A percentile compares a stretch with the other conserved stretches of the same genome.
Evolutionary conservation across 768 basidiomycete species (phyloP).

Genomic region (Ramaria sp.): DNA sequence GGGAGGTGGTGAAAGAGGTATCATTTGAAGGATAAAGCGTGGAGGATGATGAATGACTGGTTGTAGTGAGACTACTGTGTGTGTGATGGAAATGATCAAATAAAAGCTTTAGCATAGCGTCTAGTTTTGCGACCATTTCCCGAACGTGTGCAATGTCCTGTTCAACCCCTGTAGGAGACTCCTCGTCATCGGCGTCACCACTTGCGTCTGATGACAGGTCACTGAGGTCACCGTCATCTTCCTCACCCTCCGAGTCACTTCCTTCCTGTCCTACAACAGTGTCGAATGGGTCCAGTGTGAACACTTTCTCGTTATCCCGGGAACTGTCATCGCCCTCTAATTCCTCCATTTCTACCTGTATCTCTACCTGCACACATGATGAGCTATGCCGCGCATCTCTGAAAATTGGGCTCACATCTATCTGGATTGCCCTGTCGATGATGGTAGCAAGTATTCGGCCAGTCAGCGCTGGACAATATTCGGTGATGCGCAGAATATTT

Average conservation of each 20-base stretch:
- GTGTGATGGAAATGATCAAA: constrained; percentile 73
- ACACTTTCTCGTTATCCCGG: constrained; percentile 44
- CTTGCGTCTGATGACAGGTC: constrained; percentile 68
- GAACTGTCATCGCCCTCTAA: constrained; percentile 54
- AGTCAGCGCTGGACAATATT: constrained; percentile 80
- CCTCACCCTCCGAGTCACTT: constrained; percentile 45
- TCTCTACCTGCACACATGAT: constrained; percentile 63
- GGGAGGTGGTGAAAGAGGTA: constrained; percentile 4
- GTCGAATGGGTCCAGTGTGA: constrained; percentile 81
- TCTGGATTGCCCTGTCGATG: constrained; percentile 88
- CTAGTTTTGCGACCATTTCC: constrained; percentile 87
- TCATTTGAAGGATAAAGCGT: constrained; percentile 16
- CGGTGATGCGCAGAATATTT: constrained; percentile 71
- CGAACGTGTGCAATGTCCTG: constrained; percentile 59
- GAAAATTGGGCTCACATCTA: constrained; percentile 57
- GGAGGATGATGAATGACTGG: constrained; percentile 14
- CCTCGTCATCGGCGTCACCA: constrained; percentile 27
- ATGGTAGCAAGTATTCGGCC: constrained; percentile 80
- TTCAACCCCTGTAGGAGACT: constrained; percentile 28
- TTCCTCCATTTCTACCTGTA: constrained; percentile 92
- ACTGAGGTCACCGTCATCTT: constrained; percentile 47
- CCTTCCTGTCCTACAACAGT: constrained; percentile 69
- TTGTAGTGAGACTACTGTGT: constrained; percentile 20
- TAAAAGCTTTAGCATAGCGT: constrained; percentile 72
- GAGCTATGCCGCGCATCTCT: background rate